Conservation (phyloP, 2,329 filamentous ascomycete genomes). For the Aureobasidium subglaciale region DNA sequence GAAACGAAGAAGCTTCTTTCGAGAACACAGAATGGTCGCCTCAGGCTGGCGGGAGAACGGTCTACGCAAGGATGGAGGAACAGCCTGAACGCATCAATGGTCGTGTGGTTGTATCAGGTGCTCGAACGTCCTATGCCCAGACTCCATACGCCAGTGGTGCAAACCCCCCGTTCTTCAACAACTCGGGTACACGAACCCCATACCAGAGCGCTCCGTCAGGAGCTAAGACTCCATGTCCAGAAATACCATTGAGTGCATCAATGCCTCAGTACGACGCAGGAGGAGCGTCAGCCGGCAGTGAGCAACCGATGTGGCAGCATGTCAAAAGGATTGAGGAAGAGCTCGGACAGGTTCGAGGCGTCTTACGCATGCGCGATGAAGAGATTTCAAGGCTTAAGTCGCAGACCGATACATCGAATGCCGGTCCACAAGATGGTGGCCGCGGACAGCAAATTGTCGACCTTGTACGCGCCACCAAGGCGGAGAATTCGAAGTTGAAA, state of each 20-base stretch:
- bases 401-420: background rate
- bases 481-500: background rate
- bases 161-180: background rate
- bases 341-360: background rate
- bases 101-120: background rate
- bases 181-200: background rate
- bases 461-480: background rate
- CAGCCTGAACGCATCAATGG: background rate
- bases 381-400: slow-evolving; percentile 1
- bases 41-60: slow-evolving; percentile 1
- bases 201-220: background rate
- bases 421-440: background rate
- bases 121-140: background rate
- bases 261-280: background rate
- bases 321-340: slow-evolving; percentile 2
- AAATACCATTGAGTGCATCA: background rate
- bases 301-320: background rate
- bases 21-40: background rate
- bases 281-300: background rate
- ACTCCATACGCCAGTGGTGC: background rate
- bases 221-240: background rate
- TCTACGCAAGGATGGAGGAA: background rate
- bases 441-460: background rate
- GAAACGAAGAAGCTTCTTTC: background rate
- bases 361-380: background rate